phyloP scores from a whole-genome alignment of 2,329 filamentous ascomycete species.

The Cladophialophora bantiana region DNA sequence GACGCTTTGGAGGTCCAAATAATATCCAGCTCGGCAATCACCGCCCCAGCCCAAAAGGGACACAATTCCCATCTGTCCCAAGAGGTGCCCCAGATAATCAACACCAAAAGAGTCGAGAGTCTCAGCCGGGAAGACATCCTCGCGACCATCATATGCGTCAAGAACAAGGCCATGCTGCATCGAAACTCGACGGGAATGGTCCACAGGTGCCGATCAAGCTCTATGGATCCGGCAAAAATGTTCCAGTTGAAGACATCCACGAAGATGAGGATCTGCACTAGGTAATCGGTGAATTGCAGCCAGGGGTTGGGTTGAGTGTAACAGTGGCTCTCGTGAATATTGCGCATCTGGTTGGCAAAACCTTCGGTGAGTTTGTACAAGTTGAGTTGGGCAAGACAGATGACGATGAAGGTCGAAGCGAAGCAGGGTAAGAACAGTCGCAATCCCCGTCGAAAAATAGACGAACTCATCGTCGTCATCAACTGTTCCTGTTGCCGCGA shows the following conservation, averaged over 20 bases:
- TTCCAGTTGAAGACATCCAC: constrained; percentile 39
- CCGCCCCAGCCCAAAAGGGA: constrained; percentile 40
- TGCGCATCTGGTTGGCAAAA: constrained; percentile 36
- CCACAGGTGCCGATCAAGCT: constrained; percentile 53
- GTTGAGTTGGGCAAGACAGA: constrained; percentile 44
- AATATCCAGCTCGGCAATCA: constrained; percentile 36
- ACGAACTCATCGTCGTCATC: constrained; percentile 50
- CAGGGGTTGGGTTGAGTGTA: constrained; percentile 31
- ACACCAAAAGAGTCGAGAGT: constrained; percentile 18
- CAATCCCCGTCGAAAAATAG: constrained; percentile 53
- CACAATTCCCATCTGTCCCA: constrained; percentile 55
- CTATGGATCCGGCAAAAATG: constrained; percentile 35
- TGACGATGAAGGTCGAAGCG: constrained; percentile 48
- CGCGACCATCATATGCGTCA: constrained; percentile 31
- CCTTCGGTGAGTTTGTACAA: constrained; percentile 36
- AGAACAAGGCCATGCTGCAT: constrained; percentile 46
- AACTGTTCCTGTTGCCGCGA: constrained; percentile 47
- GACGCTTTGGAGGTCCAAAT: constrained; percentile 40
- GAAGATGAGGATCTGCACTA: constrained; percentile 37
- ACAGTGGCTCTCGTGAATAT: constrained; percentile 34
- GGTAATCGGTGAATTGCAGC: constrained; percentile 35
- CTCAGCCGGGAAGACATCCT: constrained; percentile 29
- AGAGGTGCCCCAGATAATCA: constrained; percentile 33
- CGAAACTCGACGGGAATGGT: constrained; percentile 56
- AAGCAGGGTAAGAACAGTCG: constrained; percentile 53